Base-by-base conservation (phyloP, 2,329 filamentous ascomycete species). In the Fusarium poae region DNA sequence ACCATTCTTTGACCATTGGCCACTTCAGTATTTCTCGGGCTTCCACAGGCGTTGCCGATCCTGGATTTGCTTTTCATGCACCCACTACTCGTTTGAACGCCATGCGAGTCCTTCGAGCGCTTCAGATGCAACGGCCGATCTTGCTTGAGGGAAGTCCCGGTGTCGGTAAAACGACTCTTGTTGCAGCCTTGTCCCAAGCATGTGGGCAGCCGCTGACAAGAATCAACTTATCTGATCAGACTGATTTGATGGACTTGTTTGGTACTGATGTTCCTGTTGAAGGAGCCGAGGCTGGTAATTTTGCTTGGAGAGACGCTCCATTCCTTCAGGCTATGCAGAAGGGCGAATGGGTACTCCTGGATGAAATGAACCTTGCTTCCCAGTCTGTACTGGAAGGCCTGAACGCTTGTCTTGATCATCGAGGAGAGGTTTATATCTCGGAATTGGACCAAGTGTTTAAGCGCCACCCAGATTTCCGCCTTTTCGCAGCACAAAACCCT, bases 291-390 rank as follows among this genome's bases (percentile, higher is more conserved):
- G 91, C 94, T 10, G 96, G 96, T 2, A 91, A 92, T 62, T 99
- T 99, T 76, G 91, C 92, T 2, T 99, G 96, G 96, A 89, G 94
- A 71, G 95, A 99, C 77, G 96, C 95, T 0, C 94, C 96, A 1
- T 98, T 99, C 77, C 83, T 99, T 21, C 92, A 93, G 76, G 96
- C 96, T 0, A 98, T 99, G 95, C 96, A 98, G 77, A 92, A 89
- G 60, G 96, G 96, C 29, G 92, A 97, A 72, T 99, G 96, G 96
- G 96, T 99, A 13, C 83, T 99, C 29, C 85, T 99, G 1, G 96
- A 99, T 75, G 96, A 99, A 82, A 99, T 99, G 96, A 99, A 99
- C 74, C 82, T 99, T 67, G 96, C 97, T 2, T 98, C 95, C 1
- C 96, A 99, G 77, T 97, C 95, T 6, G 94, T 99, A 3, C 86